phyloP scores from a whole-genome alignment of 805 yeast genomes.

The Ogataea kodamae region DNA sequence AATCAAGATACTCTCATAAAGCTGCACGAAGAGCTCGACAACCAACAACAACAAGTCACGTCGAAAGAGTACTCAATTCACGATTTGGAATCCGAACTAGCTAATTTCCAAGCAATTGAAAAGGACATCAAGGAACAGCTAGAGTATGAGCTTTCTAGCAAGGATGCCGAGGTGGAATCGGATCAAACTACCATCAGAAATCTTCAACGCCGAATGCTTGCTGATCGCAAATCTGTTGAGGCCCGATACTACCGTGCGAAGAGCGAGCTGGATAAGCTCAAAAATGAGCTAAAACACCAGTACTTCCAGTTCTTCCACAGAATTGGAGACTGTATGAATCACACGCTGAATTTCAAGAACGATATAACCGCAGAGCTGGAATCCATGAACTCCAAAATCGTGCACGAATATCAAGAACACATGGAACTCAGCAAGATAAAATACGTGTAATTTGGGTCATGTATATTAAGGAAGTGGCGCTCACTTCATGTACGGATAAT shows the following conservation, averaged over 20 bases:
- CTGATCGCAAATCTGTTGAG: conserved; percentile 17
- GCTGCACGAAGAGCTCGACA: conserved; percentile 57
- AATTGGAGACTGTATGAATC: conserved; percentile 55
- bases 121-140: conserved; percentile 19
- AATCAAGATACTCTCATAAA: conserved; percentile 57
- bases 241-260: conserved; percentile 21
- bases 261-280: conserved; percentile 17
- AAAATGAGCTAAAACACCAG: conserved; percentile 16
- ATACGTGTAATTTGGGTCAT: conserved; percentile 8
- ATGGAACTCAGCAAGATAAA: conserved; percentile 15
- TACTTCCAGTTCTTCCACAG: conserved; percentile 43
- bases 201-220: conserved; percentile 17
- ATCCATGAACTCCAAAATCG: conserved; percentile 46
- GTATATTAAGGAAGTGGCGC: conserved; percentile 9
- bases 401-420: conserved; percentile 34
- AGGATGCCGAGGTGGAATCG: conserved; percentile 20
- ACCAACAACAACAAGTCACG: conserved; percentile 48
- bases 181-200: conserved; percentile 17
- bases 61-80: conserved; percentile 58
- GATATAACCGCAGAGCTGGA: conserved; percentile 63
- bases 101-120: conserved; percentile 18
- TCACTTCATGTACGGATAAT: conserved; percentile 6
- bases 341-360: conserved; percentile 60
- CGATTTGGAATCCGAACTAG: conserved; percentile 51
- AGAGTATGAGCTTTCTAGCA: conserved; percentile 18